Base-by-base conservation (phyloP, 352 stramenopile species). In the Phytopythium aichiense region DNA sequence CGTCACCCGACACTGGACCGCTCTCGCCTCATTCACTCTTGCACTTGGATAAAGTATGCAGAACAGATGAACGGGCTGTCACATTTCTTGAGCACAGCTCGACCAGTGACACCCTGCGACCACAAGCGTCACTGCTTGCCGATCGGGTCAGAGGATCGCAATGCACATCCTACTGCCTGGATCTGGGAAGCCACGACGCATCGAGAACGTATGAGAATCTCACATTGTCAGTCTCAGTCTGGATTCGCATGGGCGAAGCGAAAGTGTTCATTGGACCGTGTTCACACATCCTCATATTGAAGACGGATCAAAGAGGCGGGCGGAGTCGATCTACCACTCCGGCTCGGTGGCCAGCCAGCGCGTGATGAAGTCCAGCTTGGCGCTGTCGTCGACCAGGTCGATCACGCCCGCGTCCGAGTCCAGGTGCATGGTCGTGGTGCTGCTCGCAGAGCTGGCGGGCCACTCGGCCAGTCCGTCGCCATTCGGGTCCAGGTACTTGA, bases 401-500 rank as follows among this genome's bases (percentile, higher is more conserved):
- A 66, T 66, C 20, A 61, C 43, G 37, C 53, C 60, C 40, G 56
- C 50, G 18, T 54, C 51, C 30, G 51, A 54, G 31, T 60, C 60
- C 30, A 65, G 33, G n/a, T 57, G 52, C 60, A 61, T 65, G 12
- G 40, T 61, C 15, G 60, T 65, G 31, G 42, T 61, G 52, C 22
- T 61, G 43, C 22, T 65, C 8, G n/a, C 51, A 9, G 51, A 46
- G 13, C 50, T 60, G 11, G 40, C 51, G 13, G 60, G 60, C 60
- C 60, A 66, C 33, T 61, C 37, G n/a, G 45, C 37, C 5, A 61
- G 22, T 22, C 60, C 53, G 9, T 42, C 52, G 18, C 58, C 63
- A 38, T 69, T 69, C 53, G 64, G 64, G 54, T 69, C 56, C 37
- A 49, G 23, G 22, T 49, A 42, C 54, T 69, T 69, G 46, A 63